Percentiles rank a stretch among this genome's conserved stretches.
Evolutionary conservation across 2,329 filamentous ascomycete genomes (phyloP).

Genomic region (Dryadomyces quercus-mongolicae): DNA sequence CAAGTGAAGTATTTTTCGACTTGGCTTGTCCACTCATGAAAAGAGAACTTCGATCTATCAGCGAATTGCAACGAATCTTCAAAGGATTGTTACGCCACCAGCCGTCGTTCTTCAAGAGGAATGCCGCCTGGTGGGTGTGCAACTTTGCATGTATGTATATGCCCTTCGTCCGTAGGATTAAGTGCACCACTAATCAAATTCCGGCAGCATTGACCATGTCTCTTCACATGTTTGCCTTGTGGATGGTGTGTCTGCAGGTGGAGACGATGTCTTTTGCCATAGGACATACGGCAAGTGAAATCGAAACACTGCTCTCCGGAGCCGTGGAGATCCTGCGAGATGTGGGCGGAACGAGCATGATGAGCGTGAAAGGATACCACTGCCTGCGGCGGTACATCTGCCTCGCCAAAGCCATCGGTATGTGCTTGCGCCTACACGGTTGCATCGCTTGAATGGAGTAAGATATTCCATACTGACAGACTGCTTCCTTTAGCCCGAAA

Average conservation of each 20-base stretch:
- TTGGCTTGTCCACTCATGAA: constrained; percentile 12
- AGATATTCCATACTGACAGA: too few species aligned
- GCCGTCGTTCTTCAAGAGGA: constrained; percentile 14
- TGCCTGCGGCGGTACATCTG: constrained; percentile 8
- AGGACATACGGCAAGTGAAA: neutral
- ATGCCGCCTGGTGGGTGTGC: constrained; percentile 20
- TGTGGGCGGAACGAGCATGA: constrained; percentile 10
- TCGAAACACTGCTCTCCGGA: constrained; percentile 3
- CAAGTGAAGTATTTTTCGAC: constrained; percentile 4
- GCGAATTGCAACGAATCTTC: constrained; percentile 13
- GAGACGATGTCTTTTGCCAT: neutral
- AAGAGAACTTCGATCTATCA: constrained; percentile 12
- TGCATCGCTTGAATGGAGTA: too few species aligned
- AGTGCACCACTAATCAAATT: neutral
- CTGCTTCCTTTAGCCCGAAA: neutral
- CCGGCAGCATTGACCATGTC: constrained; percentile 15
- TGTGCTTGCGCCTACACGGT: neutral
- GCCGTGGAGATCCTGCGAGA: constrained; percentile 5
- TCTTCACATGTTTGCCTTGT: constrained; percentile 17
- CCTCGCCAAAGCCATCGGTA: constrained; percentile 2
- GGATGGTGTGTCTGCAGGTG: constrained; percentile 12
- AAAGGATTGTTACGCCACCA: constrained; percentile 10
- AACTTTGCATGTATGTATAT: constrained; percentile 18
- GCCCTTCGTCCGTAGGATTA: neutral
- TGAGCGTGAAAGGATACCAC: constrained; percentile 11